These are phyloP conservation scores for Gossypium aridum DNA, from an alignment of 441 rosid species.

Conservation along the genomic window DNA sequence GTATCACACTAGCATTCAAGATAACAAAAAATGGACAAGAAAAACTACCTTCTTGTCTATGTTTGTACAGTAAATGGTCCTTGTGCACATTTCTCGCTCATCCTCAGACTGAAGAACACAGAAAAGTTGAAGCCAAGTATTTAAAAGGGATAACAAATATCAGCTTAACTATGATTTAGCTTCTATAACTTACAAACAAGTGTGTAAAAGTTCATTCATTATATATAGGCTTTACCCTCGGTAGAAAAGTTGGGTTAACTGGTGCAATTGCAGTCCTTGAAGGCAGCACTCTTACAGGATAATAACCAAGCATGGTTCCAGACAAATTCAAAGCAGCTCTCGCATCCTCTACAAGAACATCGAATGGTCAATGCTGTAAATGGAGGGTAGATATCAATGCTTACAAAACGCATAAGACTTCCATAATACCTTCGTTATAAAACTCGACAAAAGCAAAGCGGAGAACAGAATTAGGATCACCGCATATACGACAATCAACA, in stretches of 20 bases:
- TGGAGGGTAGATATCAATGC: background rate
- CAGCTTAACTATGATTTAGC: background rate
- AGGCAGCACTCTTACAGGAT: slow-evolving; percentile 88
- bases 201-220: background rate
- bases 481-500: slow-evolving; percentile 95
- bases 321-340: slow-evolving; percentile 73
- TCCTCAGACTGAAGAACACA: slow-evolving; percentile 61
- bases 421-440: slow-evolving; percentile 63
- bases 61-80: slow-evolving; percentile 93
- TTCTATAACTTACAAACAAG: background rate
- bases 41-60: slow-evolving; percentile 76
- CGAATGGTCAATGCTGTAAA: slow-evolving; percentile 14
- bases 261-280: slow-evolving; percentile 99
- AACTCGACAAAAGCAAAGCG: slow-evolving; percentile 88
- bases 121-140: slow-evolving; percentile 15
- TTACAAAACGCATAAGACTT: background rate
- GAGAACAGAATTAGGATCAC: slow-evolving; percentile 88
- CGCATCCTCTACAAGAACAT: slow-evolving; percentile 67
- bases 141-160: background rate
- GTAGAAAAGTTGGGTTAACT: slow-evolving; percentile 92
- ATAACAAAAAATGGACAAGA: background rate
- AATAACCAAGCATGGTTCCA: slow-evolving; percentile 83
- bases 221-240: slow-evolving; percentile 45
- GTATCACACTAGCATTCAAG: background rate
- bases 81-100: slow-evolving; percentile 94